Evolutionary conservation across 2,329 filamentous ascomycete genomes (phyloP), one percentile per base, ranked within the genome.

Genomic region (Phoma sp.): DNA sequence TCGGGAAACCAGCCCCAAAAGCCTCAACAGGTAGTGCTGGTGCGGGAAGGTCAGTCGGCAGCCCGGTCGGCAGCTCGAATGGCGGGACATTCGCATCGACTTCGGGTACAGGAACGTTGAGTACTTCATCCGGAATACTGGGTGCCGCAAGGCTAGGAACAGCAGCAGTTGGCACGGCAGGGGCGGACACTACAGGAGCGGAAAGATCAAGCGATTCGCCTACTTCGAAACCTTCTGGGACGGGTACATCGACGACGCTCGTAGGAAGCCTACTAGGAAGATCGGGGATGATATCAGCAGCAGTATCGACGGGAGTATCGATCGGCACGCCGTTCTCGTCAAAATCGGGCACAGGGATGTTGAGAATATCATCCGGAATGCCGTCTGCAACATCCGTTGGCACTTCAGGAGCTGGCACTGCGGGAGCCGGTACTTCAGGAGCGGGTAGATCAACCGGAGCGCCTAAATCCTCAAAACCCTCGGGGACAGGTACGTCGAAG

Each of bases 161-260:
- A 5, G n/a, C 26, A 18, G 15, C 42, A 5, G 32, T 29, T 7
- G 42, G 32, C 23, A 18, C 21, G 6, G 17, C 11, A 18, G n/a
- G n/a, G n/a, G n/a, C n/a, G n/a, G n/a, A n/a, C n/a, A n/a, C n/a
- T n/a, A n/a, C n/a, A n/a, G n/a, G n/a, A n/a, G 49, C 17, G 21
- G 11, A 34, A 17, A 47, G 11, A 28, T 21, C 20, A 5, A 20
- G 15, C 20, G 43, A 32, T 5, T 20, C 25, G 14, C 14, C 15
- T n/a, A 34, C 47, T 6, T 42, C 30, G 10, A 42, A 50, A 7
- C 40, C 47, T 20, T 43, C 49, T 5, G 49, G 49, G 11, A 53
- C 49, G 21, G 49, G 49, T 9, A 47, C 15, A 10, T 47, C 50
- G 23, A 47, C 15, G 9, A 40, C 3, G 10, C 28, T 28, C 3